Evolutionary conservation across 2,329 filamentous ascomycete species (phyloP).

Genomic region (Fusarium mangiferae): DNA sequence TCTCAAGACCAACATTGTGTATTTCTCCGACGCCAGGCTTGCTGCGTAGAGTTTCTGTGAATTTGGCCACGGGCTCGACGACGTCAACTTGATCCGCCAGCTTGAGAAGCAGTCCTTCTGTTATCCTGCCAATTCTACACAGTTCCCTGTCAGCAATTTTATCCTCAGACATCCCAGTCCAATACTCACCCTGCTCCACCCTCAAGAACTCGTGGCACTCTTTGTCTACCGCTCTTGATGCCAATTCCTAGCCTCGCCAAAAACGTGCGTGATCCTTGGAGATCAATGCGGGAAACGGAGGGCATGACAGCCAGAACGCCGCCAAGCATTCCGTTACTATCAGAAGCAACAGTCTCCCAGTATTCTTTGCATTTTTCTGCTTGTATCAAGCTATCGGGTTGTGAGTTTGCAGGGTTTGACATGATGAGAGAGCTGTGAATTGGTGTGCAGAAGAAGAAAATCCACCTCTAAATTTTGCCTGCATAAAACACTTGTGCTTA

Average conservation of each 20-base stretch:
- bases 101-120: constrained; percentile 77
- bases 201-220: constrained; percentile 48
- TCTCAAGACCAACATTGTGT: constrained; percentile 78
- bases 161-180: too few species aligned
- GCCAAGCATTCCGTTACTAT: constrained; percentile 80
- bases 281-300: constrained; percentile 69
- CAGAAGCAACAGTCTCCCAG: constrained; percentile 58
- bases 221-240: constrained; percentile 47
- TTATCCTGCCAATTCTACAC: constrained; percentile 81
- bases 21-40: constrained; percentile 70
- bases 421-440: neutral
- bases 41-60: constrained; percentile 71
- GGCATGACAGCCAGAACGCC: constrained; percentile 82
- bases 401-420: neutral
- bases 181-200: constrained; percentile 56
- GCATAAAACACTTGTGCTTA: neutral
- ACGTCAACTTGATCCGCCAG: constrained; percentile 80
- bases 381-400: constrained; percentile 49
- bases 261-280: constrained; percentile 76
- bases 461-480: neutral
- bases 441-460: neutral
- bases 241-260: constrained; percentile 70
- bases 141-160: rapidly evolving
- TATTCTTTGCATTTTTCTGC: constrained; percentile 54
- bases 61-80: constrained; percentile 85